Percentiles rank a stretch among this genome's conserved stretches.
phyloP scores from a whole-genome alignment of 305 asterid species.

The Fraxinus greggii region DNA sequence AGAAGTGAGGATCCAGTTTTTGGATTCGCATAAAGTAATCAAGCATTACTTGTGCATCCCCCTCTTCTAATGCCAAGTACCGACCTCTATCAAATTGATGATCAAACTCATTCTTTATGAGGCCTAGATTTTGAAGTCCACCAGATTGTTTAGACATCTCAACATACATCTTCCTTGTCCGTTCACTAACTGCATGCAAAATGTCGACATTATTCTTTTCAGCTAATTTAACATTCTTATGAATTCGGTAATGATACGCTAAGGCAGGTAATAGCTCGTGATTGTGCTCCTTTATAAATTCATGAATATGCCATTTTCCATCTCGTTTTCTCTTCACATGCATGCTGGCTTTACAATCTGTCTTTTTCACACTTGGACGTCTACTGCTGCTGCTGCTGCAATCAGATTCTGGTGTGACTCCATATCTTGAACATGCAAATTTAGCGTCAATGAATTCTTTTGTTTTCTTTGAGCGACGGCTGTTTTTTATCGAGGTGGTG shows the following conservation, averaged over 20 bases:
- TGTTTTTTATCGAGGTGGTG: slow-evolving; percentile 90
- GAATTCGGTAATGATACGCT: slow-evolving; percentile 88
- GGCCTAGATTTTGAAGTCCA: slow-evolving; percentile 36
- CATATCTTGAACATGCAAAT: slow-evolving; percentile 93
- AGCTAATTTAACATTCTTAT: slow-evolving; percentile 76
- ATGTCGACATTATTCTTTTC: slow-evolving; percentile 90
- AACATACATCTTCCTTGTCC: slow-evolving; percentile 90
- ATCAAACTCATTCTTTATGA: slow-evolving; percentile 44
- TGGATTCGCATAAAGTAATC: slow-evolving; percentile 78
- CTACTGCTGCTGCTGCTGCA: slow-evolving; percentile 66
- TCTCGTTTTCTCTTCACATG: slow-evolving; percentile 84
- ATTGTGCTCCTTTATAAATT: slow-evolving; percentile 81
- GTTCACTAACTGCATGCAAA: slow-evolving; percentile 86
- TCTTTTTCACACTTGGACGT: slow-evolving; percentile 76
- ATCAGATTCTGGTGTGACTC: slow-evolving; percentile 85
- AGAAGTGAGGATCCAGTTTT: slow-evolving; percentile 71
- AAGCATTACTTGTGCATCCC: slow-evolving; percentile 74
- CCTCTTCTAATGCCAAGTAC: slow-evolving; percentile 69
- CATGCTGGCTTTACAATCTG: slow-evolving; percentile 96
- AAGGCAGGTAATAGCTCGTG: slow-evolving; percentile 95
- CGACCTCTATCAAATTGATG: slow-evolving; percentile 60
- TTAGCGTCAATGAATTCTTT: slow-evolving; percentile 96
- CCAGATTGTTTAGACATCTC: slow-evolving; percentile 84
- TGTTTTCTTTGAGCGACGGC: slow-evolving; percentile 91
- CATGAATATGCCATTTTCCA: slow-evolving; percentile 91